Evolutionary conservation across 1,139 yeast species (phyloP), one percentile per base, ranked within the genome.

Genomic region (Protomyces inundatus): DNA sequence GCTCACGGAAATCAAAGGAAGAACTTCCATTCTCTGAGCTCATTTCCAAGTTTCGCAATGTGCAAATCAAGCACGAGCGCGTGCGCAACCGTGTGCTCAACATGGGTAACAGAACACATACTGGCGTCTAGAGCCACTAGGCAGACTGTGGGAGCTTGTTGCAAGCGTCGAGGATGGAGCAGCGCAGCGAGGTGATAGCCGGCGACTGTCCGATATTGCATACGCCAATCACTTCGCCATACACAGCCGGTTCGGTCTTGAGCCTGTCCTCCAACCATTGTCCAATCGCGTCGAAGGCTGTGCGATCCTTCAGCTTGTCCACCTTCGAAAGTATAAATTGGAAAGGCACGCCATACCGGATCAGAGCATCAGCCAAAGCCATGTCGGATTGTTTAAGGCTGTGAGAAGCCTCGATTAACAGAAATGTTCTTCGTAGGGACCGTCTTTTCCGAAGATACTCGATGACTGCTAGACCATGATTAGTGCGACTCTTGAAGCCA

Each of bases 11-110:
- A 33, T 12, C 66, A 40, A 64, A 66, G 32, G 69, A 68, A n/a
- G 67, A 66, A 32, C 69, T 74, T 37, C 69, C 71, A 55, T 80
- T 82, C 85, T 76, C 78, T 37, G 89, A 85, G 64, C 77, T 88
- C 74, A 78, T 87, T 61, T 86, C 83, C 54, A 82, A 80, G 65
- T 88, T 87, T 73, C 80, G 81, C 58, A 77, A 77, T 30, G 81
- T 85, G 5, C 93, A 87, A 73, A 82, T 82, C 65, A 77, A 75
- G 55, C 86, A 85, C 64, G 85, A 84, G 67, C 50, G 34, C n/a
- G 63, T 64, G 35, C 46, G 63, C 6, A 59, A 35, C 10, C 3
- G n/a, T 34, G n/a, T 35, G 23, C 23, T 23, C 23, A 23, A 23
- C 23, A 23, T 23, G 23, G 23, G 2, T 23, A 23, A 23, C 23